phyloP scores from a whole-genome alignment of 257 asterid genomes.

The Lycium ferocissimum region DNA sequence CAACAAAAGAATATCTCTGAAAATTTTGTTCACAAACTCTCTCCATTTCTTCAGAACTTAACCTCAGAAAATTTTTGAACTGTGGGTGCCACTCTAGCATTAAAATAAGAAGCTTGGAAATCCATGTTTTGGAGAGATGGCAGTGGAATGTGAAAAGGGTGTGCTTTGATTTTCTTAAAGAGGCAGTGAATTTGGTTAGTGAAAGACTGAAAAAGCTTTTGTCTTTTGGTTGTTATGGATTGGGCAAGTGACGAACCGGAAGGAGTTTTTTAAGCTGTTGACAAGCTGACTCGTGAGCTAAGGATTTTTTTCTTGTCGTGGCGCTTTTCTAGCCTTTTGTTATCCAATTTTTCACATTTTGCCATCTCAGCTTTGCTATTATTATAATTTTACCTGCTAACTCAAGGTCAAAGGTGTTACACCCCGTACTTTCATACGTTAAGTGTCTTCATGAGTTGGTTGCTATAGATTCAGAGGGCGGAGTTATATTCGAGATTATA shows the following conservation, averaged over 20 bases:
- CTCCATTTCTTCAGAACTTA: slow-evolving; percentile 61
- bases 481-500: too few relatives aligned
- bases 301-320: slow-evolving; percentile 31
- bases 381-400: too few relatives aligned
- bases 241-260: slow-evolving; percentile 13
- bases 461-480: too few relatives aligned
- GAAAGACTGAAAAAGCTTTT: neutral
- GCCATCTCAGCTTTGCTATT: too few relatives aligned
- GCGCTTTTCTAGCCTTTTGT: slow-evolving; percentile 25
- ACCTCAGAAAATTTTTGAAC: slow-evolving; percentile 66
- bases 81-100: slow-evolving; percentile 48
- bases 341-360: neutral
- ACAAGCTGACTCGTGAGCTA: slow-evolving; percentile 29
- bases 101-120: slow-evolving; percentile 41
- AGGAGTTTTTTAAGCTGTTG: neutral
- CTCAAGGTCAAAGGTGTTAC: too few relatives aligned
- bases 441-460: too few relatives aligned
- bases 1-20: slow-evolving; percentile 44
- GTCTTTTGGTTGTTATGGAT: neutral
- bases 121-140: slow-evolving; percentile 39
- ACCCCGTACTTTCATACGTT: too few relatives aligned
- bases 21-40: slow-evolving; percentile 56
- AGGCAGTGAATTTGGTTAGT: neutral
- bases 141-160: slow-evolving; percentile 20
- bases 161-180: neutral